Base-by-base conservation (phyloP, 495 filamentous ascomycete species). In the Jackrogersella multiformis region DNA sequence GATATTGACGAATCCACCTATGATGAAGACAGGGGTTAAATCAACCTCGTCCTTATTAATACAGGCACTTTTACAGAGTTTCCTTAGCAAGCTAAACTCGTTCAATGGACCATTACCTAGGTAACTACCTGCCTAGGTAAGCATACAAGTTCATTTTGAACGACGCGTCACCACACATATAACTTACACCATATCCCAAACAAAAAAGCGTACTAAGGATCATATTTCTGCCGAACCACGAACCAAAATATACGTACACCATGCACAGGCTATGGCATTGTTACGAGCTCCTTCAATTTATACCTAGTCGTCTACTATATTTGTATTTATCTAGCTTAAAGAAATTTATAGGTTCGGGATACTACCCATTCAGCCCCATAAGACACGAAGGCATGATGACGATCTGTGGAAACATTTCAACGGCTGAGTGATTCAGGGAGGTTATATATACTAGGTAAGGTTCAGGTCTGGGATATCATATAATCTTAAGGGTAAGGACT, bases 161-260 rank as follows among this genome's bases (percentile, higher is more conserved):
- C 39, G 44, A 61, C 57, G 57, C 57, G 57, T 61, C 57, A 61
- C 45, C 45, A 34, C 24, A n/a, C n/a, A n/a, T n/a, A n/a, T n/a
- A n/a, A n/a, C n/a, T n/a, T n/a, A n/a, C n/a, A n/a, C n/a, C n/a
- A n/a, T n/a, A n/a, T n/a, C n/a, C n/a, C n/a, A n/a, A n/a, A n/a
- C n/a, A n/a, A n/a, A 36, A 10, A 12, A 36, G 12, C 34, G 12
- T n/a, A n/a, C n/a, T n/a, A n/a, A n/a, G 34, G 34, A 9, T 36
- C 4, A 36, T 36, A 36, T 36, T 36, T 36, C 4, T 36, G 34
- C 34, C 34, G 12, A 10, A 2, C 34, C 12, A n/a, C 12, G 34
- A 36, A 10, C 10, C 34, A 36, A 4, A 7, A 30, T 30, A 30
- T 30, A 30, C 7, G 7, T 7, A 3, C 7, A 30, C 4, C n/a